phyloP scores from a whole-genome alignment of 2,329 filamentous ascomycete species.

The Pseudogymnoascus sp. region DNA sequence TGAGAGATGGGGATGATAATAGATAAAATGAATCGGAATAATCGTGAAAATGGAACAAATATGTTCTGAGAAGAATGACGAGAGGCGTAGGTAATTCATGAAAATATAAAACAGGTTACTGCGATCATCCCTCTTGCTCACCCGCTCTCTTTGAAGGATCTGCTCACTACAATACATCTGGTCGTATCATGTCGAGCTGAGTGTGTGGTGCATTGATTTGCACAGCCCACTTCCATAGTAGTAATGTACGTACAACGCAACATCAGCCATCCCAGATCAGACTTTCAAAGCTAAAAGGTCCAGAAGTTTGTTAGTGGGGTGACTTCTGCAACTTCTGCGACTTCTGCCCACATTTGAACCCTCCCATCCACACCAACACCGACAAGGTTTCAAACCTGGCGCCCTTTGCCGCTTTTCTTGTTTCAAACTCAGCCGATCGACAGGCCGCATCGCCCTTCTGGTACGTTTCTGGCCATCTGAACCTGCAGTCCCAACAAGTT shows the following conservation, averaged over 20 bases:
- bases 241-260: not conserved
- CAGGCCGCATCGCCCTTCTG: not conserved
- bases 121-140: not conserved
- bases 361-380: not conserved
- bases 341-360: not conserved
- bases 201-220: not conserved
- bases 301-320: not conserved
- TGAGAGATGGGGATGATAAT: not conserved
- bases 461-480: not conserved
- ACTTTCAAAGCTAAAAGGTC: not conserved
- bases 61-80: not conserved
- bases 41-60: not conserved
- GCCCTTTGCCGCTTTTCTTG: not conserved
- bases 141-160: not conserved
- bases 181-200: not conserved
- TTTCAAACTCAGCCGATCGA: not conserved
- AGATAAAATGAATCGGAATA: not conserved
- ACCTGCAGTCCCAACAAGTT: not conserved
- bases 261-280: not conserved
- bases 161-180: too few species aligned
- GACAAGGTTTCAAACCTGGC: not conserved
- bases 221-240: not conserved
- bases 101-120: not conserved
- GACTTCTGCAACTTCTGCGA: not conserved
- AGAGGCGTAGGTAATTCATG: not conserved